Percentiles rank a stretch among this genome's conserved stretches.
Evolutionary conservation across 495 filamentous ascomycete species (phyloP).

Genomic region (Haplographium delicatum): DNA sequence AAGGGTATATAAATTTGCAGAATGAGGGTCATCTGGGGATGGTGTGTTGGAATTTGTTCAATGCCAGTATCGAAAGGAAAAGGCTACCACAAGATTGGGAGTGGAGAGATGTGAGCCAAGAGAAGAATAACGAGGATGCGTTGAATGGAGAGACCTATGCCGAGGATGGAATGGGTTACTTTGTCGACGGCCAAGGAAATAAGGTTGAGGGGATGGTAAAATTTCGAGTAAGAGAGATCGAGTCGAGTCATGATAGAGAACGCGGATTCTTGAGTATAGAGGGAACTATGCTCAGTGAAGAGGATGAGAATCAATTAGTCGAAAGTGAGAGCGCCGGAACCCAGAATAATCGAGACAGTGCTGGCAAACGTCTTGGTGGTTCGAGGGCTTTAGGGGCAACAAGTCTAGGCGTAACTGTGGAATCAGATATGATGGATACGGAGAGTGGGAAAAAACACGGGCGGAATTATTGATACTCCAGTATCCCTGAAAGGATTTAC

Average conservation of each 20-base stretch:
- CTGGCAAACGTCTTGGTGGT: constrained; percentile 19
- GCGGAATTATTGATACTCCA: constrained; percentile 16
- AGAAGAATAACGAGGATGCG: constrained; percentile 12
- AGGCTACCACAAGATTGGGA: constrained; percentile 63
- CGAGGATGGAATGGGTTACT: constrained; percentile 31
- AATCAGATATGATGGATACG: constrained; percentile 13
- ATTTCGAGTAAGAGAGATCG: constrained; percentile 61
- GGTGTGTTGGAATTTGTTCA: constrained; percentile 70
- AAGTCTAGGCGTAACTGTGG: constrained; percentile 19
- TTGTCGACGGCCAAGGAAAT: constrained; percentile 53
- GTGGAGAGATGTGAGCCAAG: constrained; percentile 41
- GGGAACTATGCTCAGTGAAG: constrained; percentile 55
- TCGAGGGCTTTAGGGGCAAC: constrained; percentile 23
- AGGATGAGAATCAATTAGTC: constrained; percentile 22
- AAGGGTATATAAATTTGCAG: constrained; percentile 66
- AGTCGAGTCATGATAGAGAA: constrained; percentile 53
- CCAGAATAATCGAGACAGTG: constrained; percentile 20
- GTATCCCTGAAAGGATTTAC: no score
- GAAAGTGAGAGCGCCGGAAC: constrained; percentile 19
- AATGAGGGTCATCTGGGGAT: constrained; percentile 68
- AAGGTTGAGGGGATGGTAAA: constrained; percentile 54
- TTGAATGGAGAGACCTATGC: constrained; percentile 22
- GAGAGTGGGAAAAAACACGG: constrained; percentile 10
- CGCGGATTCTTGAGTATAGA: constrained; percentile 62
- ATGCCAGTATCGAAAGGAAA: constrained; percentile 61